phyloP scores from a whole-genome alignment of 192 early-diverging fungal species.

The Kappamyces sp. region DNA sequence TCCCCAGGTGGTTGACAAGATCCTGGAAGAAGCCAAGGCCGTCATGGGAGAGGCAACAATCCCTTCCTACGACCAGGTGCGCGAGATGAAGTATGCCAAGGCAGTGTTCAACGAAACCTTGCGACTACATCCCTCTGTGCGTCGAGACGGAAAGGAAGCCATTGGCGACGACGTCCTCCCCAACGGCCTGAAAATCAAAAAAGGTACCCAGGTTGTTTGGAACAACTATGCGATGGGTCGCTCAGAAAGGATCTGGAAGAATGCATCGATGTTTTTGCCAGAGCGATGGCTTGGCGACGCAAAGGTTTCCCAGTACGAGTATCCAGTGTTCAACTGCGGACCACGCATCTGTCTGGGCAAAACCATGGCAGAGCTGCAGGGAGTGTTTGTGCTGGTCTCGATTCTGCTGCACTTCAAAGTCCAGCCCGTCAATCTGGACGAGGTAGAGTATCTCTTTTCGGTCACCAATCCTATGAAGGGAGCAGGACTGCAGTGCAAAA shows the following conservation, averaged over 20 bases:
- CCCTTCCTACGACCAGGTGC: conserved; percentile 14
- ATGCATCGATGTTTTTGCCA: conserved; percentile 58
- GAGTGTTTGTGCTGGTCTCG: conserved; percentile 30
- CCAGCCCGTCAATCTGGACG: neutral
- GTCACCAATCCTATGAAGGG: conserved; percentile 9
- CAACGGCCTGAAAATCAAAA: conserved; percentile 46
- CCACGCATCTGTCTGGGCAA: conserved; percentile 38
- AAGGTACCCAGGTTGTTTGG: conserved; percentile 47
- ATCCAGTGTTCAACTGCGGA: conserved; percentile 33
- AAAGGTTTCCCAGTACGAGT: conserved; percentile 24
- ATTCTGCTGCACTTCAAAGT: conserved; percentile 25
- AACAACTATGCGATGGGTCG: conserved; percentile 49
- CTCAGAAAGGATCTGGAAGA: conserved; percentile 48
- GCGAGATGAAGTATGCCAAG: conserved; percentile 44
- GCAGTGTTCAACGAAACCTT: conserved; percentile 57
- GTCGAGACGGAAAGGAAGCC: conserved; percentile 48
- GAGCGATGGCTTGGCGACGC: conserved; percentile 47
- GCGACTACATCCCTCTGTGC: conserved; percentile 64
- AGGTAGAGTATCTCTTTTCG: neutral
- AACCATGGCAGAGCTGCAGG: conserved; percentile 31
- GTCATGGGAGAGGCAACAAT: neutral
- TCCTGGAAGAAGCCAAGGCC: conserved; percentile 28
- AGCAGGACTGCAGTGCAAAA: no score
- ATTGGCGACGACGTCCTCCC: conserved; percentile 55
- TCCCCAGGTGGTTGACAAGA: conserved; percentile 23